Base-by-base conservation (phyloP, 768 basidiomycete genomes). In the Chalciporus chontae region DNA sequence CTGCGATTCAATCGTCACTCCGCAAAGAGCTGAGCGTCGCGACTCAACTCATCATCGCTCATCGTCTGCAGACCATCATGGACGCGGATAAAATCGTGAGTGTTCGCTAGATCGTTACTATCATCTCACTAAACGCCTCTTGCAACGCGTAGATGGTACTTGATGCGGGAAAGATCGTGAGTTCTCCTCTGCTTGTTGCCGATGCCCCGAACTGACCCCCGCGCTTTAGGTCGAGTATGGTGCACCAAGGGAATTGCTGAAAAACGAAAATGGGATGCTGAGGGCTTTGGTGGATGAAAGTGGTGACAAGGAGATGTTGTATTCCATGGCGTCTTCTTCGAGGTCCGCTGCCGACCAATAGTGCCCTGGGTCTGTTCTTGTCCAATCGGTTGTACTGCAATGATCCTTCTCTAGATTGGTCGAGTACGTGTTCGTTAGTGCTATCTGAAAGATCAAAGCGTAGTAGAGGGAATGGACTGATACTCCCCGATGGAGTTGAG, bases 41-140 rank as follows among this genome's bases (percentile, higher is more conserved):
- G 0, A 84, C 82, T 0, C 64, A 84, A 17, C 66, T 84, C 26
- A 83, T 79, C 15, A 73, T 85, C 34, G 83, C 83, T 1, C 81
- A 83, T 61, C 73, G 82, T 15, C 58, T 80, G 8, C 72, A 75
- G 49, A 83, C 77, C 7, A 77, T 84, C 52, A 80, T 81, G 70
- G 81, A 82, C 45, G 77, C 80, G 4, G 81, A 84, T 59, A 78
- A 78, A 55, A 78, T 84, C 40, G 71, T 83, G 50, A 41, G 67
- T 56, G 6, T 5, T 18, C 17, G 29, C 44, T 31, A 24, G n/a
- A 40, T 39, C 8, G 7, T 26, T 26, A 5, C 29, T 4, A 9
- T 31, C 29, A 1, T 31, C 2, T 31, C 29, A 31, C 29, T 31
- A 31, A 11, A 11, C 4, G 14, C 27, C 17, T 11, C 14, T 3